Conservation (phyloP, 139 green algal species). For the Trebouxia sp. region DNA sequence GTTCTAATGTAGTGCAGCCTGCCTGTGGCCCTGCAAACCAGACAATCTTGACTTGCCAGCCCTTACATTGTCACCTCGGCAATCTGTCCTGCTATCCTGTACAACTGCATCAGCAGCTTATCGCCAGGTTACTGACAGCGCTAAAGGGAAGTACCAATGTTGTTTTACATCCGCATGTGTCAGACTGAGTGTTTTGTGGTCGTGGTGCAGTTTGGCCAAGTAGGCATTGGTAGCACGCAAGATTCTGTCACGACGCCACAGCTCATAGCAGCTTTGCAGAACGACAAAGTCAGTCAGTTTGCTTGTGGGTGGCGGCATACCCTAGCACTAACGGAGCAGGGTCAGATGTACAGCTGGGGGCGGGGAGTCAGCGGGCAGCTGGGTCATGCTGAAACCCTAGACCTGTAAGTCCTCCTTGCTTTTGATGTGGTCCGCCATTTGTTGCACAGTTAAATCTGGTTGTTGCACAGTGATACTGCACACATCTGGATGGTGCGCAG, state of each 20-base stretch:
- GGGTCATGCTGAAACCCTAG: constrained; percentile 39
- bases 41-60: too few species aligned
- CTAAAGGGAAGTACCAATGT: too few species aligned
- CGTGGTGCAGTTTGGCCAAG: constrained; percentile 75
- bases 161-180: neutral
- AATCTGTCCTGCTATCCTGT: neutral
- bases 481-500: neutral
- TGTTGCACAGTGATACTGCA: neutral
- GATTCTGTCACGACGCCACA: constrained; percentile 7
- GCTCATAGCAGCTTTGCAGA: constrained; percentile 29
- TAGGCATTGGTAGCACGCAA: constrained; percentile 57
- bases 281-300: constrained; percentile 51
- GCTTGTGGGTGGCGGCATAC: constrained; percentile 89
- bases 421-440: neutral
- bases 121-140: too few species aligned
- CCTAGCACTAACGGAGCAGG: constrained; percentile 53
- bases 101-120: neutral
- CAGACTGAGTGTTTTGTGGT: neutral
- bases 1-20: too few species aligned
- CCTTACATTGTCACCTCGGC: neutral
- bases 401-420: neutral
- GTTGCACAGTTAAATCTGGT: neutral
- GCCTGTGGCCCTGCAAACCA: too few species aligned
- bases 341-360: constrained; percentile 81
- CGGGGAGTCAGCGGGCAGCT: constrained; percentile 86